Percentiles rank a stretch among this genome's conserved stretches.
phyloP scores from a whole-genome alignment of 352 stramenopile genomes.

The Phytophthora sansomeana region DNA sequence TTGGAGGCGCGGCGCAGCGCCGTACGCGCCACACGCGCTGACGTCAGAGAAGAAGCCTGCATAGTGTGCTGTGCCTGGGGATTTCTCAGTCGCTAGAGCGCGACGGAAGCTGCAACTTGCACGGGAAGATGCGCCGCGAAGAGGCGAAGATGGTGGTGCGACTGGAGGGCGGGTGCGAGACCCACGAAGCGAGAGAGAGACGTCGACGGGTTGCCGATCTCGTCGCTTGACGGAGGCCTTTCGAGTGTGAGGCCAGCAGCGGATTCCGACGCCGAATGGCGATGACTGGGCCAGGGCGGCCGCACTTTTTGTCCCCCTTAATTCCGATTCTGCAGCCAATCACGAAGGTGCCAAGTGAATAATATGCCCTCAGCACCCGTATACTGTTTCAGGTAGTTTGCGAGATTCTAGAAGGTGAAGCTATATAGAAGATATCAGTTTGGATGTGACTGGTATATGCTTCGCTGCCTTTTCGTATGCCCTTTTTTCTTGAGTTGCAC shows the following conservation, averaged over 20 bases:
- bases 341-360: neutral
- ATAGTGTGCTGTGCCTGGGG: conserved; percentile 8
- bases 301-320: conserved; percentile 31
- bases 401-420: neutral
- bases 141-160: neutral
- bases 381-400: neutral
- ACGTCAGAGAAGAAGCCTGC: conserved; percentile 36
- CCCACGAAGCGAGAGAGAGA: conserved; percentile 3
- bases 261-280: conserved; percentile 11
- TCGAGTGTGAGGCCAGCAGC: conserved; percentile 29
- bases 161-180: neutral
- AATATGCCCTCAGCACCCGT: neutral
- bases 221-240: conserved; percentile 5
- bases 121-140: neutral
- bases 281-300: conserved; percentile 43
- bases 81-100: conserved; percentile 12
- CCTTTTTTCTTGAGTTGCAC: neutral
- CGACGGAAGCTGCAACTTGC: neutral
- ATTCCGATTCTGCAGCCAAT: conserved; percentile 12
- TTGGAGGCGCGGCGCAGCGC: conserved; percentile 25
- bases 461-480: conserved; percentile 1
- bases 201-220: conserved; percentile 5
- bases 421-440: neutral
- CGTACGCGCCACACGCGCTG: conserved; percentile 28
- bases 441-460: neutral